These are phyloP conservation scores for Parathielavia appendiculata DNA, from an alignment of 495 filamentous ascomycete species.

Conservation along the genomic window DNA sequence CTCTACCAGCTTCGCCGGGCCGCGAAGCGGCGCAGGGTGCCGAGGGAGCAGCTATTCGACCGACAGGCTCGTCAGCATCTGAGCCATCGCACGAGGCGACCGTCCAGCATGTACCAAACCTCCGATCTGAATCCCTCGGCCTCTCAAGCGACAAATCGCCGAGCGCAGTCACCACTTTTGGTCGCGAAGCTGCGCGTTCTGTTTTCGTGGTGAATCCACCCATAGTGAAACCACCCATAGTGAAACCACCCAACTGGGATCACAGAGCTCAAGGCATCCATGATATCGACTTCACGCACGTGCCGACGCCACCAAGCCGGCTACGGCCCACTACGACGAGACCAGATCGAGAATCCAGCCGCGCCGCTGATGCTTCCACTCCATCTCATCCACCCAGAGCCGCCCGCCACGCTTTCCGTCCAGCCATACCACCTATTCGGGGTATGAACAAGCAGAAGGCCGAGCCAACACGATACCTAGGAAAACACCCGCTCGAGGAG, in stretches of 20 bases:
- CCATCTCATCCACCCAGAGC: constrained; percentile 8
- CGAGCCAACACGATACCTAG: constrained; percentile 1
- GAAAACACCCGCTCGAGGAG: constrained; percentile 12
- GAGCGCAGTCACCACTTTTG: constrained; percentile 10
- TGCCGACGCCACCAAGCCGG: constrained; percentile 5
- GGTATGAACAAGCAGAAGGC: constrained; percentile 12
- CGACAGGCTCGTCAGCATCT: constrained; percentile 3
- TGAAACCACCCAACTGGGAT: constrained; percentile 6
- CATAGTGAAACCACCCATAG: constrained; percentile 2
- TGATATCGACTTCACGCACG: not conserved
- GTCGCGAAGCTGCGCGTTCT: constrained; percentile 16
- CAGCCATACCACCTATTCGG: constrained; percentile 19
- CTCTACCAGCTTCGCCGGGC: constrained; percentile 2
- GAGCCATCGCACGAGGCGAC: constrained; percentile 6
- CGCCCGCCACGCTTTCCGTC: constrained; percentile 5
- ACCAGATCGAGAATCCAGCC: constrained; percentile 12
- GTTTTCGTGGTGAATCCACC: constrained; percentile 14
- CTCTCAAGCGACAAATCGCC: constrained; percentile 1
- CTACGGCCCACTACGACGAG: not conserved
- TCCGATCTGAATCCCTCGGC: constrained; percentile 4
- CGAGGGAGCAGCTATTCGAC: constrained; percentile 15
- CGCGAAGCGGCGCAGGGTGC: constrained; percentile 10
- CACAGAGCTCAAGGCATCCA: constrained; percentile 11
- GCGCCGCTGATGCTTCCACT: constrained; percentile 11
- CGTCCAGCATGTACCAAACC: constrained; percentile 1